These are phyloP conservation scores for Euphorbia lathyris DNA, from an alignment of 345 rosid genomes.

Conservation along the genomic window DNA sequence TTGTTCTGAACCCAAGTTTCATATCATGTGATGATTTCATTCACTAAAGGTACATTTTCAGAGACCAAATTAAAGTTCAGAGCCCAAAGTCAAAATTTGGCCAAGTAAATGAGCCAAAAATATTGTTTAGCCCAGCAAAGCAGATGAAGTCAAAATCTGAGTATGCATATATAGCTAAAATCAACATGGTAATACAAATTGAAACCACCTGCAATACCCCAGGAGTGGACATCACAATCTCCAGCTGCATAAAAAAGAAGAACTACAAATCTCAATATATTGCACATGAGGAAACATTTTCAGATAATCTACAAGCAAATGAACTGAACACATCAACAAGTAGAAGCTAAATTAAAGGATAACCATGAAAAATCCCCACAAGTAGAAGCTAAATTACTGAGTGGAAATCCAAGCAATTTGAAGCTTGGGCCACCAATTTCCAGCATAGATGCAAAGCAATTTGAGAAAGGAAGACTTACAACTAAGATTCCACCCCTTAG, in stretches of 20 bases:
- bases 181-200: background rate
- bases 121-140: too few species aligned
- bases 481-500: conserved; percentile 50
- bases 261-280: background rate
- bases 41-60: too few species aligned
- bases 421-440: background rate
- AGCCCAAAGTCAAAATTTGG: background rate
- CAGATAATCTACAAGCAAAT: background rate
- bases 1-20: too few species aligned
- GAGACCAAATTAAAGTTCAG: too few species aligned
- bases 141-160: too few species aligned
- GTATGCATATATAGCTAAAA: too few species aligned
- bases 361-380: background rate
- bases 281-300: too few species aligned
- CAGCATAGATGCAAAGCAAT: background rate
- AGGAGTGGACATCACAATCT: conserved; percentile 57
- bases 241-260: conserved; percentile 37
- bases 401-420: background rate
- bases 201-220: conserved; percentile 54
- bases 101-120: background rate
- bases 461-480: conserved; percentile 32
- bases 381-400: background rate
- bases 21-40: too few species aligned
- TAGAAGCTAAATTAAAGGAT: background rate
- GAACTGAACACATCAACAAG: background rate